A percentile compares a stretch with the other conserved stretches of the same genome.
Conservation (phyloP, 768 basidiomycete genomes). For the Ramaria sp. region DNA sequence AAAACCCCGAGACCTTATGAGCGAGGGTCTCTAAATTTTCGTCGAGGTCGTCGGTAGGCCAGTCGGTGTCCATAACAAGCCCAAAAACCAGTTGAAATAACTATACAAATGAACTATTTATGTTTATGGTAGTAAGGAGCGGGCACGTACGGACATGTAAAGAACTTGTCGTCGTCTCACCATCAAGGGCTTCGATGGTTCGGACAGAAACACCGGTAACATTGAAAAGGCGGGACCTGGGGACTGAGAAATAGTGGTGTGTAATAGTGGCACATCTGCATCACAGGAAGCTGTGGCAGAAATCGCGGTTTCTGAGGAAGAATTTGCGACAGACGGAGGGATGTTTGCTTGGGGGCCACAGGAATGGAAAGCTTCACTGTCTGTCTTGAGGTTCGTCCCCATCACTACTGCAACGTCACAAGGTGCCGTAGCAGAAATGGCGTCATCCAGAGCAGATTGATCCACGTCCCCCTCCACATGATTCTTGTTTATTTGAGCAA, state of each 20-base stretch:
- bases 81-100: background rate
- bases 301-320: background rate
- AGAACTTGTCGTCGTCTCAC: background rate
- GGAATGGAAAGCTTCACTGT: no score
- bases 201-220: background rate
- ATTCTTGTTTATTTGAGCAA: background rate
- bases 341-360: no score
- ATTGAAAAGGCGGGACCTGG: background rate
- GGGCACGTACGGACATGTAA: background rate
- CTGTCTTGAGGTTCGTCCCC: no score
- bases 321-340: background rate
- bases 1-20: background rate
- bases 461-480: background rate
- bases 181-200: background rate
- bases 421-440: background rate
- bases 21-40: background rate
- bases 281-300: background rate
- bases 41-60: background rate
- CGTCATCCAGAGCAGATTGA: constrained; percentile 8
- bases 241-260: background rate
- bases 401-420: background rate
- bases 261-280: background rate
- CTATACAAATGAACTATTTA: background rate
- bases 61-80: background rate
- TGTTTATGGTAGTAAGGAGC: background rate